Conservation (phyloP, 805 yeast genomes). For the Yarrowia sp. region DNA sequence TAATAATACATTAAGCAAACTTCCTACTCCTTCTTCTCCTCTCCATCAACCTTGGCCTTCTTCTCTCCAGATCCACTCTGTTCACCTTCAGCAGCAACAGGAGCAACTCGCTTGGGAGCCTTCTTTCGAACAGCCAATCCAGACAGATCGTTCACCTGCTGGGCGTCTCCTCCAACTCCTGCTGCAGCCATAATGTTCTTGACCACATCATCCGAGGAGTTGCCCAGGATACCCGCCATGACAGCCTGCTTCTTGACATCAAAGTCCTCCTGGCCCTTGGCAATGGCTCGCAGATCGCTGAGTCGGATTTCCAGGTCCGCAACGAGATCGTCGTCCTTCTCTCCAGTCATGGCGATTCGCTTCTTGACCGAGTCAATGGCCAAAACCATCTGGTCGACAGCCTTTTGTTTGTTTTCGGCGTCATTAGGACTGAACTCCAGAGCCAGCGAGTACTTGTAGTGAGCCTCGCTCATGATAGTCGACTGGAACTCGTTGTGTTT, state of each 20-base stretch:
- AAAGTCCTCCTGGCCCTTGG: constrained; percentile 11
- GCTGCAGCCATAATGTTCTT: constrained; percentile 7
- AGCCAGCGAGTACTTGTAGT: constrained; percentile 76
- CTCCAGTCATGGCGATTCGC: constrained; percentile 41
- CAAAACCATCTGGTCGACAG: constrained; percentile 51
- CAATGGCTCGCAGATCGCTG: constrained; percentile 29
- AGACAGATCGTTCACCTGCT: not conserved
- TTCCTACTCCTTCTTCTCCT: not conserved
- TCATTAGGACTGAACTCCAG: constrained; percentile 65
- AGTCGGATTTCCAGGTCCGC: constrained; percentile 37
- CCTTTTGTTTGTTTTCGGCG: constrained; percentile 46
- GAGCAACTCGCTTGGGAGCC: constrained; percentile 25
- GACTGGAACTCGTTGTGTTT: constrained; percentile 52
- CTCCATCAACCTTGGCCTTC: constrained; percentile 12
- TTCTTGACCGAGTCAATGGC: constrained; percentile 51
- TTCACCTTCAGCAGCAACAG: not conserved
- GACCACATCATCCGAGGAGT: constrained; percentile 36
- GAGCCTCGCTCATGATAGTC: constrained; percentile 67
- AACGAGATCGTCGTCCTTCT: constrained; percentile 40
- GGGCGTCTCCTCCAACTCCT: not conserved
- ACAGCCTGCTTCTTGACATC: constrained; percentile 73
- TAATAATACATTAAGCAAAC: not conserved
- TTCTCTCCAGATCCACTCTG: not conserved
- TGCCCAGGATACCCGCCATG: constrained; percentile 87
- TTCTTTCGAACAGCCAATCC: constrained; percentile 18